Base-by-base conservation (phyloP, 2,329 filamentous ascomycete species). In the Clonostachys sp. region DNA sequence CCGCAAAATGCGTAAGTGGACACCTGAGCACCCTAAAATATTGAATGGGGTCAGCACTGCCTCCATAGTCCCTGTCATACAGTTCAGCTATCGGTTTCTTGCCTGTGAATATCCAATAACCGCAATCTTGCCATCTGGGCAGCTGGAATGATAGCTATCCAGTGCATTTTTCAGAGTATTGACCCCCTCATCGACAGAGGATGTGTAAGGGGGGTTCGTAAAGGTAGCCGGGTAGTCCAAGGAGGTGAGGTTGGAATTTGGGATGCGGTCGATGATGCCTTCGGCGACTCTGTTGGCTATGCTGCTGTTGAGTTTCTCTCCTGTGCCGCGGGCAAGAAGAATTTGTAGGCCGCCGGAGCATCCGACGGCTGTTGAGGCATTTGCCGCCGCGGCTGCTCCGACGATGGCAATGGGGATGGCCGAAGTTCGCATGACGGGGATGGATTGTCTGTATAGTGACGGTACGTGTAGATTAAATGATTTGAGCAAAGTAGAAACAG, bases 21-120 rank as follows among this genome's bases (percentile, higher is more conserved):
- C 34, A 72, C 54, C 34, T 73, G 68, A 0, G 67, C 69, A 34
- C 70, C 70, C 63, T 70, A 44, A 24, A 39, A 39, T n/a, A 39
- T 39, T 10, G 14, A n/a, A 24, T 24, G 24, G 24, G 24, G 24
- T n/a, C 17, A 39, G 14, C 17, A 39, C 14, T 39, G 36, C 36
- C 14, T 12, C 14, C 36, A n/a, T 39, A n/a, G 7, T 12, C 17
- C 24, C 24, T 9, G 24, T 24, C n/a, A 33, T 44, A 12, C 18
- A 20, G 6, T 17, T 51, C 16, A 50, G 46, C 18, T 10, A 12
- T 33, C 14, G 14, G 17, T 34, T 12, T 36, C 56, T 30, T 49
- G 63, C 66, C 61, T 72, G 70, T 3, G 70, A 73, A 49, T 67
- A 73, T 2, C 69, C 70, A 42, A 73, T 43, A 34, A 73, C 52